Percentiles rank a stretch among this genome's conserved stretches.
phyloP scores from a whole-genome alignment of 1,139 yeast species.

The Candida tropicalis region DNA sequence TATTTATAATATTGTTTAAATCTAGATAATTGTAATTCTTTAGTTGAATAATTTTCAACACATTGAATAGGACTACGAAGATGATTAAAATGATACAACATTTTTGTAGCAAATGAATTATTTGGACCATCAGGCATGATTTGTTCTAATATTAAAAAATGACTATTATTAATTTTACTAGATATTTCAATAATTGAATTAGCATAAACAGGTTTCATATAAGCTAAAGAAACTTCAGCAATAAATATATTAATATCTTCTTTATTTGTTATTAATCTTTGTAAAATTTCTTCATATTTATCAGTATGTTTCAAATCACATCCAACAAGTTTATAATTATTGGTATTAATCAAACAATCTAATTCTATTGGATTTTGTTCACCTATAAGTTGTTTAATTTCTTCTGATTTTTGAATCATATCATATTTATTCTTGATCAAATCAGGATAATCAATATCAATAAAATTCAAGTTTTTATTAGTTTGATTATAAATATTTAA shows the following conservation, averaged over 20 bases:
- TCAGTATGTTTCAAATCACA: constrained; percentile 64
- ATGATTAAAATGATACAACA: constrained; percentile 72
- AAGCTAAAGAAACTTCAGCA: constrained; percentile 84
- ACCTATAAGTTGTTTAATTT: constrained; percentile 53
- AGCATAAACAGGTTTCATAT: constrained; percentile 73
- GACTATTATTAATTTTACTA: constrained; percentile 51
- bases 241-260: constrained; percentile 56
- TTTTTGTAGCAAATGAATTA: constrained; percentile 73
- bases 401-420: constrained; percentile 52
- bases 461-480: constrained; percentile 36
- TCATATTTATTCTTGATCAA: constrained; percentile 54
- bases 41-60: constrained; percentile 59
- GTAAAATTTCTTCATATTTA: constrained; percentile 43
- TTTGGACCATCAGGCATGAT: constrained; percentile 61
- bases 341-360: constrained; percentile 43
- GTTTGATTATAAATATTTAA: constrained; percentile 23
- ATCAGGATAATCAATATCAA: constrained; percentile 80
- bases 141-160: constrained; percentile 72
- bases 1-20: constrained; percentile 46
- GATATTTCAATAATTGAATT: constrained; percentile 60
- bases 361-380: constrained; percentile 14
- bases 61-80: constrained; percentile 73
- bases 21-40: constrained; percentile 51
- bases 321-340: constrained; percentile 61
- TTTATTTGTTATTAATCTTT: constrained; percentile 17